Conservation (phyloP, 192 early-diverging fungal genomes). For the Rhizophagus sp. region DNA sequence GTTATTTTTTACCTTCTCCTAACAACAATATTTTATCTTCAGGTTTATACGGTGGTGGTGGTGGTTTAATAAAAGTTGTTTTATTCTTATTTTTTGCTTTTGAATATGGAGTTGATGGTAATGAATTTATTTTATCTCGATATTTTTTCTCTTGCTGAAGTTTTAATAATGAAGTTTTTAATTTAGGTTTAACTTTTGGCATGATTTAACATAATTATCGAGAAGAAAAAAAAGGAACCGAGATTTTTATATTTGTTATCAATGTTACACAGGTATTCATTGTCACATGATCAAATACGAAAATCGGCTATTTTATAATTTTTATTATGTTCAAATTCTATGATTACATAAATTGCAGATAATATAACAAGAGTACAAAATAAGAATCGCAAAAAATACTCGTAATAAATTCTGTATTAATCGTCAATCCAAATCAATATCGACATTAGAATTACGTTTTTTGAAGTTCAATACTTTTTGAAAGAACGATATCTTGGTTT, state of each 20-base stretch:
- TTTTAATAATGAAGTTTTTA: conserved; percentile 17
- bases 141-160: conserved; percentile 27
- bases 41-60: conserved; percentile 50
- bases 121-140: neutral
- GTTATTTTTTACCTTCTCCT: conserved; percentile 60
- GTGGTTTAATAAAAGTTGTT: neutral
- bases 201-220: neutral
- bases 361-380: no score
- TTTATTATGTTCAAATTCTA: no score
- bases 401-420: no score
- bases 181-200: conserved; percentile 29
- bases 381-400: no score
- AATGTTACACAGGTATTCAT: no score
- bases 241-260: no score
- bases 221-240: no score
- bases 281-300: no score
- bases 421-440: no score
- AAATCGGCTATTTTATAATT: no score
- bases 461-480: neutral
- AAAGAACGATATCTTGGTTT: neutral
- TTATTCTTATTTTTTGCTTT: neutral
- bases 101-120: neutral
- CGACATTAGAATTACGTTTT: no score
- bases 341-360: no score
- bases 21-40: conserved; percentile 70